phyloP scores from a whole-genome alignment of 805 yeast genomes.

The Maudiozyma turicensis region DNA sequence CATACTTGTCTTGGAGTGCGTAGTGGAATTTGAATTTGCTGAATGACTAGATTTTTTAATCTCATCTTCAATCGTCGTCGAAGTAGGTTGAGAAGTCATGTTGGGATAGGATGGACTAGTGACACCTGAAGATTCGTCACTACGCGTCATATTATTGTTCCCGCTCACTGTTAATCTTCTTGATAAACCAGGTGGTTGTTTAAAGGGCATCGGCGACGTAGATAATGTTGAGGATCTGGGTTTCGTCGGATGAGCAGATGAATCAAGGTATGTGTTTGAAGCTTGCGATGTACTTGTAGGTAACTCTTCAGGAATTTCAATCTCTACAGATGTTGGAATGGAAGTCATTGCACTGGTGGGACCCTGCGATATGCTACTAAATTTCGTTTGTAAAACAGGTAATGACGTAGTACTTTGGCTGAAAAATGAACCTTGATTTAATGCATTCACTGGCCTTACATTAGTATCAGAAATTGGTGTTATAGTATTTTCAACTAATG shows the following conservation, averaged over 20 bases:
- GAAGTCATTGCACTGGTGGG: slow-evolving; percentile 28
- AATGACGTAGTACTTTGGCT: slow-evolving; percentile 25
- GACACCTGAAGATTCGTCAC: neutral
- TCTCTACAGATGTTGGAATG: slow-evolving; percentile 48
- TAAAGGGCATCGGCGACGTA: slow-evolving; percentile 11
- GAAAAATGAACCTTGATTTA: slow-evolving; percentile 10
- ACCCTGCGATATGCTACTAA: slow-evolving; percentile 15
- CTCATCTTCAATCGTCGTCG: slow-evolving; percentile 1
- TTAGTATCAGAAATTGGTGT: slow-evolving; percentile 1
- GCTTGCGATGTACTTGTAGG: slow-evolving; percentile 20
- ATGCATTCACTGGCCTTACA: slow-evolving; percentile 10
- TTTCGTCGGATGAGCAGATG: slow-evolving; percentile 11
- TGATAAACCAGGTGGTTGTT: slow-evolving; percentile 16
- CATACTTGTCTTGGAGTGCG: neutral
- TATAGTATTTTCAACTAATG: slow-evolving; percentile 7
- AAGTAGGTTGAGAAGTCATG: slow-evolving; percentile 8
- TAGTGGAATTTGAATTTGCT: neutral
- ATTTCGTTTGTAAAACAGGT: slow-evolving; percentile 24
- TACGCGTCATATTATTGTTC: neutral
- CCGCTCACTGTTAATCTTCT: slow-evolving; percentile 27
- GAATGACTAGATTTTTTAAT: neutral
- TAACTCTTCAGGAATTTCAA: slow-evolving; percentile 51
- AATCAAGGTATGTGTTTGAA: slow-evolving; percentile 4
- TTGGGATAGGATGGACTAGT: neutral
- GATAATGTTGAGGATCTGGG: slow-evolving; percentile 27